Evolutionary conservation across 192 early-diverging fungal species (phyloP).

Genomic region (Podila verticillata): DNA sequence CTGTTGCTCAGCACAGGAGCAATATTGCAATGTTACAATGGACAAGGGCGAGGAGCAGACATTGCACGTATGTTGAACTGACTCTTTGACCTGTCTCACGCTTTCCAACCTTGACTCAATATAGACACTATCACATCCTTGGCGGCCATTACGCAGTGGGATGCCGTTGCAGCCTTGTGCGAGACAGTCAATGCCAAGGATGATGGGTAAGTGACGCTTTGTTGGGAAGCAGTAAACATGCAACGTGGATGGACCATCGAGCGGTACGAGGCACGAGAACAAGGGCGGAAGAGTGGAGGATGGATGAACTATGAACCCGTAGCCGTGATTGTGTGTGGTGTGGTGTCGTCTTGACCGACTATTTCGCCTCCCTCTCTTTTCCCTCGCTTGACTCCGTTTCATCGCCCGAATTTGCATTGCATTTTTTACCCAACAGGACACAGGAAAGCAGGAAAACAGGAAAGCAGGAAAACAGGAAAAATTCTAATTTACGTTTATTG

Average conservation of each 20-base stretch:
- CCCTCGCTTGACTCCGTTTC: too few relatives aligned
- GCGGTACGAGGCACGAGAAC: not conserved
- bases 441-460: too few relatives aligned
- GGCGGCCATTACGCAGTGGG: constrained; percentile 38
- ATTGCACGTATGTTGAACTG: not conserved
- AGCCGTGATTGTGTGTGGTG: not conserved
- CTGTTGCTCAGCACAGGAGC: not conserved
- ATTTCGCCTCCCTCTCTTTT: too few relatives aligned
- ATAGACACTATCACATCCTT: constrained; percentile 33
- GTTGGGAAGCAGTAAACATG: too few relatives aligned
- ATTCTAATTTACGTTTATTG: too few relatives aligned
- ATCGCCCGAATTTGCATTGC: too few relatives aligned
- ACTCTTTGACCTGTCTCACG: not conserved
- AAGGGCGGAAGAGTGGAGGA: not conserved
- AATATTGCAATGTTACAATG: not conserved
- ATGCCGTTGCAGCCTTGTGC: constrained; percentile 23
- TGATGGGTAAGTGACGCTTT: constrained; percentile 35
- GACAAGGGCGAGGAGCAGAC: too few relatives aligned
- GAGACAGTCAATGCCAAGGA: constrained; percentile 43
- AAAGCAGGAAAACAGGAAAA: too few relatives aligned
- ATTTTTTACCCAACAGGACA: too few relatives aligned
- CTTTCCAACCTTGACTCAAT: not conserved
- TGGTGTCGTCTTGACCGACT: not conserved
- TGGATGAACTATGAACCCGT: constrained; percentile 4
- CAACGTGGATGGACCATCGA: not conserved